These are phyloP conservation scores for Phytophthora crassamura DNA, from an alignment of 352 stramenopile species.

Conservation along the genomic window DNA sequence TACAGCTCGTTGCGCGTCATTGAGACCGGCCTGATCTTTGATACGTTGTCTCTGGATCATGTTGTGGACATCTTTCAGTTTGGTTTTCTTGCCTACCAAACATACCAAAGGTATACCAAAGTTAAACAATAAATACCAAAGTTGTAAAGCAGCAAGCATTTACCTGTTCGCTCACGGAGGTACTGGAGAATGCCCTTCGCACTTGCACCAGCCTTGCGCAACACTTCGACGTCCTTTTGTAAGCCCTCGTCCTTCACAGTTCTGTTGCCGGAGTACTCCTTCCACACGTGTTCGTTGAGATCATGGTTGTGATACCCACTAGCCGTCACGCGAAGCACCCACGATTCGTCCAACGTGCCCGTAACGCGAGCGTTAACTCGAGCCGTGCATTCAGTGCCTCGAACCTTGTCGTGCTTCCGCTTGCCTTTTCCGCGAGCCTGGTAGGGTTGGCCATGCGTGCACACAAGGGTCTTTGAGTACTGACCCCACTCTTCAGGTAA, in stretches of 20 bases:
- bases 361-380: conserved; percentile 1
- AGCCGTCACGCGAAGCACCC: not conserved
- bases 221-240: not conserved
- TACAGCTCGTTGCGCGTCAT: not conserved
- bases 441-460: conserved; percentile 6
- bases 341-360: not conserved
- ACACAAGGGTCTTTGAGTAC: not conserved
- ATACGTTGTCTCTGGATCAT: conserved; percentile 5
- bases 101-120: no score
- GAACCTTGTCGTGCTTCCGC: conserved; percentile 1
- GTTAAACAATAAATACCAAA: no score
- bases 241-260: not conserved
- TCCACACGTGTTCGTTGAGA: conserved; percentile 2
- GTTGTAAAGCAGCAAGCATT: no score
- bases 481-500: no score
- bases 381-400: not conserved
- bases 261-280: conserved; percentile 1
- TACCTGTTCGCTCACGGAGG: not conserved
- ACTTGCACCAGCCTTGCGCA: conserved; percentile 10
- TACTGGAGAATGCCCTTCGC: conserved; percentile 4
- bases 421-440: not conserved
- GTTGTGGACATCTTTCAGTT: conserved; percentile 13
- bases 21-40: not conserved
- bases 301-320: conserved; percentile 4
- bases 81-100: conserved; percentile 11